Evolutionary conservation across 2,329 filamentous ascomycete species (phyloP).

Genomic region (Monosporascus sp.): DNA sequence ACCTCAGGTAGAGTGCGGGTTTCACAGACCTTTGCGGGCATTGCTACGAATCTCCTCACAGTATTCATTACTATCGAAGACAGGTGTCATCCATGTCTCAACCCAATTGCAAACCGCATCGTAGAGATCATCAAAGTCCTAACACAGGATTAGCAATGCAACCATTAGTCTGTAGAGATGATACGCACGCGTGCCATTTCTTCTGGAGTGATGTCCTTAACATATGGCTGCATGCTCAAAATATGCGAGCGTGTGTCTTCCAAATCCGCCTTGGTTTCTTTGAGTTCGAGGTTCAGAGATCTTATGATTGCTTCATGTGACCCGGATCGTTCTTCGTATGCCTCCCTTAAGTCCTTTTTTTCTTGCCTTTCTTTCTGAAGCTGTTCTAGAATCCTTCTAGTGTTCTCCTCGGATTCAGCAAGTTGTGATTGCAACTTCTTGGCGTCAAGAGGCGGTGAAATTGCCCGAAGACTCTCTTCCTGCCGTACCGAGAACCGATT

Average conservation of each 20-base stretch:
- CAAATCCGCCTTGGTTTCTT: not conserved
- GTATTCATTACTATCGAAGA: not conserved
- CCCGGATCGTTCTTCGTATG: not conserved
- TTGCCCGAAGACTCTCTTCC: not conserved
- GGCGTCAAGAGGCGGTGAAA: not conserved
- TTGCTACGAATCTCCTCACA: not conserved
- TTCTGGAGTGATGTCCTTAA: not conserved
- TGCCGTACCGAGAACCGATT: not conserved
- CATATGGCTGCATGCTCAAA: not conserved
- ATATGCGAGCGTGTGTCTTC: not conserved
- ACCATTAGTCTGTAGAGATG: not conserved
- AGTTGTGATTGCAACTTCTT: not conserved
- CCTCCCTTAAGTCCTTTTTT: not conserved
- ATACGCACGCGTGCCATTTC: not conserved
- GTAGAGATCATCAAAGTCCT: not conserved
- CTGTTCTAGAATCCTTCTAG: not conserved
- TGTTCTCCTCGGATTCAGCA: not conserved
- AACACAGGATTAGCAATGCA: not conserved
- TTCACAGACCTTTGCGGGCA: not conserved
- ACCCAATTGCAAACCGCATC: not conserved
- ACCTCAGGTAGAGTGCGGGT: not conserved
- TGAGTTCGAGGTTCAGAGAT: not conserved
- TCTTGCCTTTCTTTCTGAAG: not conserved
- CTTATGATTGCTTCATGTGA: too few relatives aligned
- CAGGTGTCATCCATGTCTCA: not conserved